Evolutionary conservation across 1,139 yeast species (phyloP).

Genomic region (Tardiomyces depauwii): DNA sequence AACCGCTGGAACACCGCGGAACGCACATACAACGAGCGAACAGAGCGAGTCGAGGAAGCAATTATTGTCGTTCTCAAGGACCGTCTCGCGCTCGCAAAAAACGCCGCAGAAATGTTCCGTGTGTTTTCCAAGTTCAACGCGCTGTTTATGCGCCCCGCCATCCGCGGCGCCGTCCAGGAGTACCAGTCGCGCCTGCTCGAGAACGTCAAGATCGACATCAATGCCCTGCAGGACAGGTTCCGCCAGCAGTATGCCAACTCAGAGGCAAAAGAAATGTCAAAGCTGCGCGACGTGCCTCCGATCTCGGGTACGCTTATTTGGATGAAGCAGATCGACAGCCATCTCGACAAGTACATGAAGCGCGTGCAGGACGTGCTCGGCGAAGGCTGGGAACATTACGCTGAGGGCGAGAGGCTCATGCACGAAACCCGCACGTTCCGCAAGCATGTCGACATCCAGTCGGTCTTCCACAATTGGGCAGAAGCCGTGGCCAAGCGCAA

Average conservation of each 20-base stretch:
- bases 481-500: not conserved
- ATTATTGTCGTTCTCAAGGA: slow-evolving; percentile 32
- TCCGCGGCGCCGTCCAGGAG: slow-evolving; percentile 45
- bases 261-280: slow-evolving; percentile 26
- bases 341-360: slow-evolving; percentile 30
- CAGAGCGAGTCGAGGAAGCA: slow-evolving; percentile 35
- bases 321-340: slow-evolving; percentile 38
- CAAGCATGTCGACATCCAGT: slow-evolving; percentile 35
- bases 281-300: slow-evolving; percentile 35
- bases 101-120: slow-evolving; percentile 38
- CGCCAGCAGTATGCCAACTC: slow-evolving; percentile 25
- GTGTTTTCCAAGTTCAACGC: slow-evolving; percentile 39
- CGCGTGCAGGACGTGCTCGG: slow-evolving; percentile 52
- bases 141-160: slow-evolving; percentile 37
- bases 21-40: slow-evolving; percentile 31
- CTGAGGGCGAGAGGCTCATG: slow-evolving; percentile 57
- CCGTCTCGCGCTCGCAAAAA: slow-evolving; percentile 29
- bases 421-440: slow-evolving; percentile 38
- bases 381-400: slow-evolving; percentile 59
- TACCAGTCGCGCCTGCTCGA: slow-evolving; percentile 39
- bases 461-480: slow-evolving; percentile 12
- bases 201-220: slow-evolving; percentile 37
- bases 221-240: slow-evolving; percentile 31
- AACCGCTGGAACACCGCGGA: slow-evolving; percentile 32
- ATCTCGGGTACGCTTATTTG: slow-evolving; percentile 39